phyloP scores from a whole-genome alignment of 768 basidiomycete genomes.

The Russula ochroleuca region DNA sequence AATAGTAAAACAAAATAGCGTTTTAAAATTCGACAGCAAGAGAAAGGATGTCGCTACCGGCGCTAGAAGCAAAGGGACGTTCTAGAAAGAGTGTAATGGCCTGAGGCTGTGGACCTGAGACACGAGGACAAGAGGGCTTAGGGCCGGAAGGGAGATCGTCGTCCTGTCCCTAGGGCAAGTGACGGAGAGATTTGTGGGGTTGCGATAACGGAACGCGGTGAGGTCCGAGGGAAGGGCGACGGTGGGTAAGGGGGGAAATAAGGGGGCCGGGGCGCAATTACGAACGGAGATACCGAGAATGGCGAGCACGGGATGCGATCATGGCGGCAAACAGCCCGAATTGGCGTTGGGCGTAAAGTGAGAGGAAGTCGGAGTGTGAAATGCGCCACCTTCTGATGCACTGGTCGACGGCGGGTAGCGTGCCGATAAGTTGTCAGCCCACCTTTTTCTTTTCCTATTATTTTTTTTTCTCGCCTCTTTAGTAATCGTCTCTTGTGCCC shows the following conservation, averaged over 20 bases:
- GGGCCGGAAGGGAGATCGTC: not conserved
- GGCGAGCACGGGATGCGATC: constrained; percentile 4
- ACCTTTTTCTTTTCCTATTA: constrained; percentile 2
- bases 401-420: constrained; percentile 7
- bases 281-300: constrained; percentile 21
- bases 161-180: not conserved
- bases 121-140: constrained; percentile 9
- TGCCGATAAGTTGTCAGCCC: constrained; percentile 21
- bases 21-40: constrained; percentile 11
- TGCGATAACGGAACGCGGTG: constrained; percentile 18
- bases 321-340: constrained; percentile 15
- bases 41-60: not conserved
- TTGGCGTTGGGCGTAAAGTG: constrained; percentile 13
- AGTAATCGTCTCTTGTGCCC: constrained; percentile 8
- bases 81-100: not conserved
- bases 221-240: not conserved
- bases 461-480: constrained; percentile 1
- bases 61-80: not conserved
- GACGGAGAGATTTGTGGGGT: constrained; percentile 13
- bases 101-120: not conserved
- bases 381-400: constrained; percentile 27
- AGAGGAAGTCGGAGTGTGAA: constrained; percentile 22
- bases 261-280: constrained; percentile 4
- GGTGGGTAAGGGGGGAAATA: not conserved
- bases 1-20: not conserved